Conservation (phyloP, 371 early-diverging fungal genomes). For the Mucor ambiguus region DNA sequence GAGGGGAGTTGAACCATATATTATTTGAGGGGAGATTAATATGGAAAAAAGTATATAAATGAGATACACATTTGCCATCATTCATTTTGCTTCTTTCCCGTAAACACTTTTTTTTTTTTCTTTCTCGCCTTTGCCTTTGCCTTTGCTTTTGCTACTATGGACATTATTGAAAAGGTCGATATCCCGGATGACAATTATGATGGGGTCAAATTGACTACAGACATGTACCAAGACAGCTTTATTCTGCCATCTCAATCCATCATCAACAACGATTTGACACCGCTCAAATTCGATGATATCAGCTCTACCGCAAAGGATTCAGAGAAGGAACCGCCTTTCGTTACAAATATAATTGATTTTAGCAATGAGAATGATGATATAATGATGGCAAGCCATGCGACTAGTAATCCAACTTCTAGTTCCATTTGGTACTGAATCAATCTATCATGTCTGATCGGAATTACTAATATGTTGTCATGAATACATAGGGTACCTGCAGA, state of each 20-base stretch:
- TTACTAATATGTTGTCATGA: background rate
- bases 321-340: background rate
- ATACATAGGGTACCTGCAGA: constrained; percentile 21
- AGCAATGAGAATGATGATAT: constrained; percentile 3
- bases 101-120: background rate
- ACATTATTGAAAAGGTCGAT: background rate
- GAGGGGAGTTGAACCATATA: background rate
- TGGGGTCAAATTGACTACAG: background rate
- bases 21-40: constrained; percentile 8
- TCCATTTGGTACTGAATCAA: constrained; percentile 12
- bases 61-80: background rate
- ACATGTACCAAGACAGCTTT: background rate
- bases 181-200: background rate
- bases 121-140: too few species aligned
- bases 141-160: background rate
- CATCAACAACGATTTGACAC: constrained; percentile 5
- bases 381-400: constrained; percentile 9
- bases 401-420: background rate
- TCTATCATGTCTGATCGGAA: background rate
- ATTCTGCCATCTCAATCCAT: constrained; percentile 3
- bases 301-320: background rate
- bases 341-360: background rate
- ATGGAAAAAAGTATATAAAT: background rate
- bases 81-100: too few species aligned
- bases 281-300: background rate